Base-by-base conservation (phyloP, 2,329 filamentous ascomycete genomes). In the Cercospora sp. region DNA sequence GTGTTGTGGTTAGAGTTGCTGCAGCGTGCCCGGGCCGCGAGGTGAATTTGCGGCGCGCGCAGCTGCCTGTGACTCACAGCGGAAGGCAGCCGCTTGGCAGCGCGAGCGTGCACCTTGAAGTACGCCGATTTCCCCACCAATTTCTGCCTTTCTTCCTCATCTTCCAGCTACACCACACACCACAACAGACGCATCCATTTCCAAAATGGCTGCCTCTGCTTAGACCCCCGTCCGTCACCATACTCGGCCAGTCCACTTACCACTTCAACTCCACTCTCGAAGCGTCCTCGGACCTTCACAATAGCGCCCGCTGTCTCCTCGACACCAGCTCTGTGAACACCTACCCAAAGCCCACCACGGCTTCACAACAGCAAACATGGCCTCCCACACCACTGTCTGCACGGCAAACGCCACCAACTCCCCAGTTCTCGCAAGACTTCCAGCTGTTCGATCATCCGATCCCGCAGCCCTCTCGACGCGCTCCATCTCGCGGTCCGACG, bases 321-420 rank as follows among this genome's bases (percentile, higher is more conserved):
- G 75, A 77, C 76, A 69, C 81, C 74, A 87, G 85, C 79, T 87
- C 84, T 83, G 79, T 81, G 78, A 87, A 84, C 87, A 89, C 90
- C 87, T 87, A 86, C 75, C 78, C 84, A 87, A 89, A 91, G 89
- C 90, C 90, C 90, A 93, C 86, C 86, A 93, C 91, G 91, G 90
- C 91, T 91, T 87, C 88, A 81, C 79, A 81, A 80, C 80, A 82
- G 78, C 87, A 88, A 93, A 76, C 86, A 94, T 94, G 91, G 91
- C 90, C 86, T 89, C 87, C 90, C 86, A 79, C 83, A 87, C 80
- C 83, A 80, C 77, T 82, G 78, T 76, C 80, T 81, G 80, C 83
- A 80, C 79, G 79, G 81, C 78, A 81, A 80, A 84, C 82, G 79
- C 82, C 84, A 74, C 66, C 66, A 64, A 77, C 80, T 77, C 78